Conservation (phyloP, 306 rosid genomes). For the Cicer bijugum region DNA sequence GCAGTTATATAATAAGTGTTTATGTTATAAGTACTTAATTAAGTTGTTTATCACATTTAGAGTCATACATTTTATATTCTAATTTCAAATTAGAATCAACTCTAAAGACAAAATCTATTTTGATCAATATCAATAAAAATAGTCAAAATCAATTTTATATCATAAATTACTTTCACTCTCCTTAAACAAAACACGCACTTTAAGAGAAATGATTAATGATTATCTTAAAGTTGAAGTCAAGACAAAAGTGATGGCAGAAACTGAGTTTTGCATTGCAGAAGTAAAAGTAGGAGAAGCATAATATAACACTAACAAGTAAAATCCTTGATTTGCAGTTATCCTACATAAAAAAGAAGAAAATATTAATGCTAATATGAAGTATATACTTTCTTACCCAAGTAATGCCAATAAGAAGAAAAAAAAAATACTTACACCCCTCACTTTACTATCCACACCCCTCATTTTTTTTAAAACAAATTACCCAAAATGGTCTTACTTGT, state of each 20-base stretch:
- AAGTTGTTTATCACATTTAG: too few relatives aligned
- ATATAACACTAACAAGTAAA: conserved; percentile 70
- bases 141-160: too few relatives aligned
- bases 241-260: conserved; percentile 69
- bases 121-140: too few relatives aligned
- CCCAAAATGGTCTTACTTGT: too few relatives aligned
- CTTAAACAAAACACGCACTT: too few relatives aligned
- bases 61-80: too few relatives aligned
- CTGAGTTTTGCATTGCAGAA: conserved; percentile 81
- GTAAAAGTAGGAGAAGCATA: conserved; percentile 79
- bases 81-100: too few relatives aligned
- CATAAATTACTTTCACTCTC: too few relatives aligned
- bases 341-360: conserved; percentile 41
- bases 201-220: conserved; percentile 9
- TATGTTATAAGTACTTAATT: not conserved
- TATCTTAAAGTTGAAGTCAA: conserved; percentile 69
- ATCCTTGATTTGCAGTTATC: conserved; percentile 78
- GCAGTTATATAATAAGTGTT: not conserved
- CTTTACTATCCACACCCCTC: too few relatives aligned
- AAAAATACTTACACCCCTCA: too few relatives aligned
- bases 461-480: too few relatives aligned
- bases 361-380: conserved; percentile 29
- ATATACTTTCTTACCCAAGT: conserved; percentile 59
- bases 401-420: conserved; percentile 58
- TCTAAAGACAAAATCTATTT: too few relatives aligned